These are phyloP conservation scores for Akanthomyces muscarius DNA, from an alignment of 2,329 filamentous ascomycete genomes.

Conservation along the genomic window DNA sequence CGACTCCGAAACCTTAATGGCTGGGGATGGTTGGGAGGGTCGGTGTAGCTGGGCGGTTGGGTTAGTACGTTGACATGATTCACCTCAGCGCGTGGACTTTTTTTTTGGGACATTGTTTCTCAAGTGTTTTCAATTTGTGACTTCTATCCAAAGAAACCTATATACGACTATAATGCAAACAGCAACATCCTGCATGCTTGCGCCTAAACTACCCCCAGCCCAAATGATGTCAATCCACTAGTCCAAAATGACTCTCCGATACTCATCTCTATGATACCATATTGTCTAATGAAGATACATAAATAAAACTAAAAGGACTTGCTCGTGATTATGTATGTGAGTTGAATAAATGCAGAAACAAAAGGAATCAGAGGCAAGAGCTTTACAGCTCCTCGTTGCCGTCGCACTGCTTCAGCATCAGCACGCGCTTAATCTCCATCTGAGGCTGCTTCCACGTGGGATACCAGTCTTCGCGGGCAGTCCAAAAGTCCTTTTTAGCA, in stretches of 20 bases:
- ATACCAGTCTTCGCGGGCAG: constrained; percentile 59
- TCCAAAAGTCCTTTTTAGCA: constrained; percentile 75
- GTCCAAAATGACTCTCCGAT: constrained; percentile 3
- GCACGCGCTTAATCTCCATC: constrained; percentile 66
- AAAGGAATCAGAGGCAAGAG: not conserved
- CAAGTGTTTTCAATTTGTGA: not conserved
- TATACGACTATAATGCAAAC: not conserved
- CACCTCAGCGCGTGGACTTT: not conserved
- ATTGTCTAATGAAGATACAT: not conserved
- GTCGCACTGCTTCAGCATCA: constrained; percentile 67
- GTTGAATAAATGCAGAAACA: not conserved
- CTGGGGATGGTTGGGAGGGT: no score
- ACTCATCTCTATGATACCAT: constrained; percentile 9
- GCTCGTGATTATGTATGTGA: constrained; percentile 4
- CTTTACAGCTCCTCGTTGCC: constrained; percentile 50
- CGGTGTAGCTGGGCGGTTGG: not conserved
- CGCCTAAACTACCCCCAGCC: not conserved
- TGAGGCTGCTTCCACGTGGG: constrained; percentile 68
- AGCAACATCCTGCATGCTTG: not conserved
- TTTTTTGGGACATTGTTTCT: not conserved
- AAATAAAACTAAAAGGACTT: constrained; percentile 1
- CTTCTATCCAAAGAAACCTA: not conserved
- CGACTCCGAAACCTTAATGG: not conserved
- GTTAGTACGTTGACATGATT: not conserved
- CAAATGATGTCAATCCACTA: not conserved